Base-by-base conservation (phyloP, 2,329 filamentous ascomycete species). In the Curvularia spicifera region DNA sequence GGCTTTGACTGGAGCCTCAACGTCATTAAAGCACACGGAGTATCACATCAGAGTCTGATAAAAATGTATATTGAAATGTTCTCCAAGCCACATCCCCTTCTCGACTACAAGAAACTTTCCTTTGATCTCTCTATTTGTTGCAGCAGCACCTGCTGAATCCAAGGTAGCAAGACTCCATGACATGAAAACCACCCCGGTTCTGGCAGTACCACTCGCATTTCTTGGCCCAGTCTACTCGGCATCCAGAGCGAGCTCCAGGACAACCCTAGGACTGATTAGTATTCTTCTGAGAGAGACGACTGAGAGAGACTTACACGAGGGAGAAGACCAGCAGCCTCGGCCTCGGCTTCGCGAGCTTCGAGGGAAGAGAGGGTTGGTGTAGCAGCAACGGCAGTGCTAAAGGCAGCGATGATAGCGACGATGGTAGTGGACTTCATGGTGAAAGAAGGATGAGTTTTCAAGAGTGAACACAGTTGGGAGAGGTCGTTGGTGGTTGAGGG, bases 201-300 rank as follows among this genome's bases (percentile, higher is more conserved):
- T 40, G 33, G 51, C 51, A 54, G 12, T 26, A 54, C 51, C 51
- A 54, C n/a, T 54, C 51, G 24, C 51, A 54, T n/a, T 48, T 48
- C 51, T 48, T 48, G 3, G 51, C 51, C 51, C 51, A 54, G 26
- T 54, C 51, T 20, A 48, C 8, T 18, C n/a, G 26, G 26, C 51
- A 54, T 6, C 28, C 22, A 15, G 51, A 54, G 51, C 43, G 43
- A 7, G 43, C 44, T 15, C 51, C 51, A 10, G 51, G 51, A n/a
- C 51, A 54, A 20, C 22, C 51, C 51, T 54, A 20, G 28, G 5
- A 26, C 6, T 28, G 5, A 31, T 26, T 22, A 51, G 12, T 13
- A 5, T 51, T 20, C n/a, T 9, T 22, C 28, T 45, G 24, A n/a
- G 24, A 20, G 26, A 35, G 26, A 15, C 9, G 7, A 28, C 10